Base-by-base conservation (phyloP, 345 rosid species). In the Mangifera indica region DNA sequence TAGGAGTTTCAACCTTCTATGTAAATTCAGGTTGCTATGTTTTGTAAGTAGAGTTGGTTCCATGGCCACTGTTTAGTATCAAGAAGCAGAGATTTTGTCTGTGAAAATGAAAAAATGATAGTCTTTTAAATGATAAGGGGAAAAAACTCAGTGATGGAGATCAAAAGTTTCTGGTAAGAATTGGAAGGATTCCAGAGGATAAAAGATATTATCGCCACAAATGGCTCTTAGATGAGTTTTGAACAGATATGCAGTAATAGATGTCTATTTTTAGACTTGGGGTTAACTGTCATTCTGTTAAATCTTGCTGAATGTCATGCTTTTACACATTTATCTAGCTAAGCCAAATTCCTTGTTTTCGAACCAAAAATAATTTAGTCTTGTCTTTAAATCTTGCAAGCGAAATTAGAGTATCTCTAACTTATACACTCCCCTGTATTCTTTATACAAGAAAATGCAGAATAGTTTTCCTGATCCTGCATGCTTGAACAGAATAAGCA, bases 101-200 rank as follows among this genome's bases (percentile, higher is more conserved):
- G 45, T n/a, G 60, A 20, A 46, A 32, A 8, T 17, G 5, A 44
- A 20, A 56, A 37, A 40, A 56, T 25, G 22, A 20, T 8, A 15
- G 29, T 66, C 9, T 1, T 24, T 7, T 7, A 52, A 5, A 45
- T 8, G 25, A 62, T 1, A 3, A 14, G 24, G 9, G 53, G 15
- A 25, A 9, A 51, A n/a, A 40, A 40, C 10, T 68, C 13, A 8
- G 20, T 66, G 26, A 54, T 2, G 51, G 6, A 52, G 57, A 44
- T n/a, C 56, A 53, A 70, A 53, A 63, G 54, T 53, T 48, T 13
- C 67, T 37, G 24, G 46, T 32, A 69, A 58, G 42, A n/a, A 56
- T 17, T n/a, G 63, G 63, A 15, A 68, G 45, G 22, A 69, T 51
- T 71, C 18, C 20, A 40, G 56, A 12, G 22, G 42, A 29, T n/a